These are phyloP conservation scores for Actinomortierella wolfii DNA, from an alignment of 371 early-diverging fungal species.

Conservation along the genomic window DNA sequence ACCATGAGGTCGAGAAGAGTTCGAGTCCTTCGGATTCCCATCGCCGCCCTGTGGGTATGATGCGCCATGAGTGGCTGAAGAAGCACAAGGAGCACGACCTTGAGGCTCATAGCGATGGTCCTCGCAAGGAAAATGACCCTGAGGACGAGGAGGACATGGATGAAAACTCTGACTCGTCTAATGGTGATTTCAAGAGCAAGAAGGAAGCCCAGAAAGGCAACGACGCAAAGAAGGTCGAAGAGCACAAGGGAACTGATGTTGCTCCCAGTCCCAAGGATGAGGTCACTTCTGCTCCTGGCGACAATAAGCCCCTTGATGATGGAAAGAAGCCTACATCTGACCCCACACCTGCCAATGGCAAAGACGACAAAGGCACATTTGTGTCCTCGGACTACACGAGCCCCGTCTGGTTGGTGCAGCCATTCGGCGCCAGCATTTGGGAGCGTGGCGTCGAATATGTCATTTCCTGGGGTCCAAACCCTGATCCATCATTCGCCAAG, in stretches of 20 bases:
- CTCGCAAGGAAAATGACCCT: neutral
- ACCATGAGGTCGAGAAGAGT: neutral
- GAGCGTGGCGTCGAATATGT: constrained; percentile 38
- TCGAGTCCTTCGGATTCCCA: neutral
- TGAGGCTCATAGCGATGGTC: neutral
- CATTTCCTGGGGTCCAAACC: constrained; percentile 43
- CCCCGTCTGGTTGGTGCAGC: constrained; percentile 41
- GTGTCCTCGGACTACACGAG: constrained; percentile 22
- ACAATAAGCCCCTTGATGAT: neutral
- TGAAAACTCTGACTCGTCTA: no score
- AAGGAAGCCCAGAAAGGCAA: neutral
- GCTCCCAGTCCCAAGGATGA: no score
- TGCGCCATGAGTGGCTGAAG: constrained; percentile 6
- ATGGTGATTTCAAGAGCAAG: constrained; percentile 2
- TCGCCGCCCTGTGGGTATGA: constrained; percentile 3
- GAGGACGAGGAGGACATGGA: neutral
- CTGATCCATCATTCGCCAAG: constrained; percentile 26
- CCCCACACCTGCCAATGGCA: neutral
- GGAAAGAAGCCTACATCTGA: neutral
- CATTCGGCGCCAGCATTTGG: constrained; percentile 34
- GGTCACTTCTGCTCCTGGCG: no score
- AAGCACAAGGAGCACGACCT: neutral
- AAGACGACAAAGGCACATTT: no score
- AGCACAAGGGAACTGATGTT: neutral
- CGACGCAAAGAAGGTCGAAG: neutral